Percentiles rank a stretch among this genome's conserved stretches.
Evolutionary conservation across 805 yeast genomes (phyloP).

Genomic region (Zygosaccharomyces siamensis): DNA sequence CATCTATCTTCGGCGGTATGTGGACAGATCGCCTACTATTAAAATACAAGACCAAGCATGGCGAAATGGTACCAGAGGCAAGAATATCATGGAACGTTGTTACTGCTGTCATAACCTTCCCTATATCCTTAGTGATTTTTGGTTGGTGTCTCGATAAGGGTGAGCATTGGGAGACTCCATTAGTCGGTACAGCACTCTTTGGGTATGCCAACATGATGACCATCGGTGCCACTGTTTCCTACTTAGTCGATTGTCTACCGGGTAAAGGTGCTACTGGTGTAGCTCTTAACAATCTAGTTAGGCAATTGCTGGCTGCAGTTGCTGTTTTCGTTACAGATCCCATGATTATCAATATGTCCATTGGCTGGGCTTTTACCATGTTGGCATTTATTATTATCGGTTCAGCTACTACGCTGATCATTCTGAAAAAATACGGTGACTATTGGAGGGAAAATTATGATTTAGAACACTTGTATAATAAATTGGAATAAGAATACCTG

Average conservation of each 20-base stretch:
- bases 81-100: constrained; percentile 72
- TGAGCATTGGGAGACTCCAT: constrained; percentile 71
- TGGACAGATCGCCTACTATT: constrained; percentile 65
- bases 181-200: constrained; percentile 74
- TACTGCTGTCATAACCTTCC: constrained; percentile 56
- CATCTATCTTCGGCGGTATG: constrained; percentile 74
- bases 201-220: constrained; percentile 83
- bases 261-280: constrained; percentile 88
- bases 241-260: constrained; percentile 77
- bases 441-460: constrained; percentile 61
- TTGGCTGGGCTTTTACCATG: constrained; percentile 66
- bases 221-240: constrained; percentile 75
- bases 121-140: constrained; percentile 61
- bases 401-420: constrained; percentile 39
- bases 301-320: constrained; percentile 69
- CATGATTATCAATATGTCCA: constrained; percentile 57
- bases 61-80: constrained; percentile 68
- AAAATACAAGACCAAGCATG: constrained; percentile 54
- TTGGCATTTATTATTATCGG: constrained; percentile 53
- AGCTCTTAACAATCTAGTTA: constrained; percentile 69
- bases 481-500: constrained; percentile 22
- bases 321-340: constrained; percentile 78
- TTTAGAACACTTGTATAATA: constrained; percentile 51
- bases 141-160: constrained; percentile 77
- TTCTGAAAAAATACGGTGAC: constrained; percentile 54